These are phyloP conservation scores for Ustilago tritici DNA, from an alignment of 1,284 basidiomycete genomes.

Conservation along the genomic window DNA sequence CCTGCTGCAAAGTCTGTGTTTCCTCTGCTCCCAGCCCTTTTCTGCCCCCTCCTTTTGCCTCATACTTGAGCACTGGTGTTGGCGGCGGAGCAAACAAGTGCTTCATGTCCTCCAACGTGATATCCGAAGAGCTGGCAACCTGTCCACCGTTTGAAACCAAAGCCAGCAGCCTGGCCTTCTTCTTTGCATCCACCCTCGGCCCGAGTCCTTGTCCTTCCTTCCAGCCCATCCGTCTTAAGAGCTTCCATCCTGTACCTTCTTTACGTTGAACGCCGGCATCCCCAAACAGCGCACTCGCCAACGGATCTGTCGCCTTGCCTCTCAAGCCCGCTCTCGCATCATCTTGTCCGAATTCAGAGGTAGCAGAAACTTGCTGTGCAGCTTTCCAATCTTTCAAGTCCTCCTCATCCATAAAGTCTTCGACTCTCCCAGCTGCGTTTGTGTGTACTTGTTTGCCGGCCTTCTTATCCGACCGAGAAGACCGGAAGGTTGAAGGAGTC, in stretches of 20 bases:
- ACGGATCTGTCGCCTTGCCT: background rate
- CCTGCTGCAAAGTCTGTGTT: slow-evolving; percentile 8
- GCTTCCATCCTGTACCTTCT: slow-evolving; percentile 68
- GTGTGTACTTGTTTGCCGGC: slow-evolving; percentile 8
- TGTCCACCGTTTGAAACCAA: slow-evolving; percentile 17
- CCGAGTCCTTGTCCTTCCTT: slow-evolving; percentile 90
- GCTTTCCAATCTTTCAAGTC: slow-evolving; percentile 85
- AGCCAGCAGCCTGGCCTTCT: slow-evolving; percentile 73
- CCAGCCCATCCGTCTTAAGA: slow-evolving; percentile 97
- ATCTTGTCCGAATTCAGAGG: slow-evolving; percentile 8
- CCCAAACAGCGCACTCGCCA: background rate
- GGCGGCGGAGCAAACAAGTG: slow-evolving; percentile 88
- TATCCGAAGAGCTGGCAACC: slow-evolving; percentile 9
- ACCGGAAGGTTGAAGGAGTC: slow-evolving; percentile 83
- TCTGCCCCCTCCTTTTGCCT: slow-evolving; percentile 77
- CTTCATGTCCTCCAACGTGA: slow-evolving; percentile 74
- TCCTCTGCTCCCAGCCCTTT: slow-evolving; percentile 78
- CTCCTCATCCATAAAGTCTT: slow-evolving; percentile 99
- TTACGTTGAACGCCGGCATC: background rate
- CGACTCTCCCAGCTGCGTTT: slow-evolving; percentile 74
- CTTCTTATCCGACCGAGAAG: slow-evolving; percentile 71
- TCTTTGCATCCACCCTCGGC: slow-evolving; percentile 83
- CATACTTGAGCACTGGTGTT: slow-evolving; percentile 76
- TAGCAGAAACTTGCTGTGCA: slow-evolving; percentile 74
- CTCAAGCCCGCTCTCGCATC: slow-evolving; percentile 14